Percentiles rank a stretch among this genome's conserved stretches.
Conservation (phyloP, 192 early-diverging fungal genomes). For the Anaeromyces robustus region DNA sequence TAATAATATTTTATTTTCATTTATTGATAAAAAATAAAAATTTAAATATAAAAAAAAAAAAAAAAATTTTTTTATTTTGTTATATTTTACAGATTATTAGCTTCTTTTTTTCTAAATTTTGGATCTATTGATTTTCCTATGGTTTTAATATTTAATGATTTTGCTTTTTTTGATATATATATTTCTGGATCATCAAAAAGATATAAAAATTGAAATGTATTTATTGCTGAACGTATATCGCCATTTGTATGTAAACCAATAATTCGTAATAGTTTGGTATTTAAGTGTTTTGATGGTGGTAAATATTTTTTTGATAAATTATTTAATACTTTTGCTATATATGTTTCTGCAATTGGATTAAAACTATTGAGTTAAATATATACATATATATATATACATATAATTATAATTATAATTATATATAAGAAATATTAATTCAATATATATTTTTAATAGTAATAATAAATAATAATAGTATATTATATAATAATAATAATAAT, state of each 20-base stretch:
- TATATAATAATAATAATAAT: no score
- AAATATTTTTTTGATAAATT: conserved; percentile 19
- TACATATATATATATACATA: no score
- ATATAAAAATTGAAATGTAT: conserved; percentile 28
- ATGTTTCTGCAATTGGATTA: conserved; percentile 43
- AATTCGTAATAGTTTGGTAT: not conserved
- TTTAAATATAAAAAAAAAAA: no score
- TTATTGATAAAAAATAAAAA: no score
- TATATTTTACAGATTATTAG: not conserved
- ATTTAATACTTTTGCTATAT: conserved; percentile 37
- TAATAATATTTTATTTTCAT: no score
- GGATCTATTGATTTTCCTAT: not conserved
- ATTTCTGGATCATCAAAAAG: not conserved
- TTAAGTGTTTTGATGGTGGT: conserved; percentile 8
- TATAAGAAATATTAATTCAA: no score
- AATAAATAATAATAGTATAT: no score
- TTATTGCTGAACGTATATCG: conserved; percentile 39
- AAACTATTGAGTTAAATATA: no score
- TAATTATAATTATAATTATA: no score
- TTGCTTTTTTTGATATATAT: not conserved
- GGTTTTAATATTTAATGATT: not conserved
- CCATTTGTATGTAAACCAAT: conserved; percentile 29
- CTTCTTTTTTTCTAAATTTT: not conserved
- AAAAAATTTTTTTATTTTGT: no score
- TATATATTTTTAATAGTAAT: no score